Conservation (phyloP, 306 rosid genomes). For the Malus sieversii region DNA sequence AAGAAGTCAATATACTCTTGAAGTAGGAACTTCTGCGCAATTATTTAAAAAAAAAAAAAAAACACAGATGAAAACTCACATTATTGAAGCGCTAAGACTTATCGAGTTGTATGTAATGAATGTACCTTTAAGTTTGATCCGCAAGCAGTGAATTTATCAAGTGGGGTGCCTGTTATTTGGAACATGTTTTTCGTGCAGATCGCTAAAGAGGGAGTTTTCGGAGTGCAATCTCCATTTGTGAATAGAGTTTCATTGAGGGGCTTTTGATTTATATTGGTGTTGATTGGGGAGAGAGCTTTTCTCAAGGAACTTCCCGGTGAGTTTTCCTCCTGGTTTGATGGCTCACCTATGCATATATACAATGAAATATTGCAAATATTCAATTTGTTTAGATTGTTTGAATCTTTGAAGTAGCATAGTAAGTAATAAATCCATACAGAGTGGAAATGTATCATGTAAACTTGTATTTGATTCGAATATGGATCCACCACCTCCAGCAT, state of each 20-base stretch:
- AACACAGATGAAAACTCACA: conserved; percentile 12
- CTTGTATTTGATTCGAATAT: conserved; percentile 19
- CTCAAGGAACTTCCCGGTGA: conserved; percentile 36
- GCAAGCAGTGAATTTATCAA: conserved; percentile 51
- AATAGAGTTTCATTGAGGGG: conserved; percentile 17
- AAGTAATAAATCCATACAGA: neutral
- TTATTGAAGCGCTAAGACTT: neutral
- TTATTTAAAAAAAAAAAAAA: neutral
- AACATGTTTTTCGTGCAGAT: conserved; percentile 20
- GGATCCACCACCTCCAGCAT: conserved; percentile 19
- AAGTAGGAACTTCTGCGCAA: conserved; percentile 50
- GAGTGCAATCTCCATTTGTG: conserved; percentile 19
- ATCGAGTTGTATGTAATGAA: neutral
- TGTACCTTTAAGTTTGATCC: conserved; percentile 64
- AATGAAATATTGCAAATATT: neutral
- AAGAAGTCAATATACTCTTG: conserved; percentile 72
- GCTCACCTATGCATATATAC: conserved; percentile 20
- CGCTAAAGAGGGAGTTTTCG: conserved; percentile 31
- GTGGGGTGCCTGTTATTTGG: conserved; percentile 48
- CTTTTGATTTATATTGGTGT: conserved; percentile 32
- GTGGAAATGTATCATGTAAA: conserved; percentile 27
- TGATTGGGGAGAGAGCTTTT: conserved; percentile 62
- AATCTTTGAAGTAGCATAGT: neutral
- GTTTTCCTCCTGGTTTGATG: conserved; percentile 20
- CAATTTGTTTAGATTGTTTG: neutral